phyloP scores from a whole-genome alignment of 2,329 filamentous ascomycete genomes.

The Achaetomium macrosporum region DNA sequence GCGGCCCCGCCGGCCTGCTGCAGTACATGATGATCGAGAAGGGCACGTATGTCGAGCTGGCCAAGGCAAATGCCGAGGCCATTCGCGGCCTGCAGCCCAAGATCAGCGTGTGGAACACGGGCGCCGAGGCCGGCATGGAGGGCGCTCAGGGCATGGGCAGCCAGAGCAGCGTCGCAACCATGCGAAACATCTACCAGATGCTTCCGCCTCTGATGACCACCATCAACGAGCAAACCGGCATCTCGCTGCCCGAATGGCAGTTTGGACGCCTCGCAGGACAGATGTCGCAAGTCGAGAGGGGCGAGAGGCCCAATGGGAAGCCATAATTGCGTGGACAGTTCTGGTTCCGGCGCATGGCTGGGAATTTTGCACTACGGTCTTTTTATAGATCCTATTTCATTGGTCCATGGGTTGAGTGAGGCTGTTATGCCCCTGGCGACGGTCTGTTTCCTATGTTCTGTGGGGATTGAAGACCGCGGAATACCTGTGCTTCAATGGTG shows the following conservation, averaged over 20 bases:
- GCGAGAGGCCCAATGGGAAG: constrained; percentile 4
- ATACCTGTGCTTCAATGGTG: no score
- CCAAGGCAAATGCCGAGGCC: constrained; percentile 69
- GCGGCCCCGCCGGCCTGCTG: constrained; percentile 70
- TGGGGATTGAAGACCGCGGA: no score
- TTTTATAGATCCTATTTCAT: no score
- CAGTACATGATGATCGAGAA: constrained; percentile 87
- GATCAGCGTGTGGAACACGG: constrained; percentile 88
- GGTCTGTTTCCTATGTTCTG: no score
- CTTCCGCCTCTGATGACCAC: constrained; percentile 77
- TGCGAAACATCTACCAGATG: constrained; percentile 79
- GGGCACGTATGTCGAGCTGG: constrained; percentile 70
- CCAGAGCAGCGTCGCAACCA: constrained; percentile 50
- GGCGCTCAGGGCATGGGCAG: constrained; percentile 33
- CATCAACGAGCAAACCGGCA: constrained; percentile 84
- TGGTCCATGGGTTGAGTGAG: no score
- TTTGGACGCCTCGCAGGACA: constrained; percentile 45
- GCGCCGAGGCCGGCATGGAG: constrained; percentile 40
- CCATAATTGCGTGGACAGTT: not conserved
- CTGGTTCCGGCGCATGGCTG: no score
- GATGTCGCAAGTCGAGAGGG: constrained; percentile 16
- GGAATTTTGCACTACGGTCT: no score
- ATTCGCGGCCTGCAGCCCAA: constrained; percentile 76
- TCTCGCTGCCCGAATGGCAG: constrained; percentile 72
- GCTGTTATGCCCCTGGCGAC: no score